These are phyloP conservation scores for Mycena epipterygia DNA, from an alignment of 768 basidiomycete genomes.

Conservation along the genomic window DNA sequence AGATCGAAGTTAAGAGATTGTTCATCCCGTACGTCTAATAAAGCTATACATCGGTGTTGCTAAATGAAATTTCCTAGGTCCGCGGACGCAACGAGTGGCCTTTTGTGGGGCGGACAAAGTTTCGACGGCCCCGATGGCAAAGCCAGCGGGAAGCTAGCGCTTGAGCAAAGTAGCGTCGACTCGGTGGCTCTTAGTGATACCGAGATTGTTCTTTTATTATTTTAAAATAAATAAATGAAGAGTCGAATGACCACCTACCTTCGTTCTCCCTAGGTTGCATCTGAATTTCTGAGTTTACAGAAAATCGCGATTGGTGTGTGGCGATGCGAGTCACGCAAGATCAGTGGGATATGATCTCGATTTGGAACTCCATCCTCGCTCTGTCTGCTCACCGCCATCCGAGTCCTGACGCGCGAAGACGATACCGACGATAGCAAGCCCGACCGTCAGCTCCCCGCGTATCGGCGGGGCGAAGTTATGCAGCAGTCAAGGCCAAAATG, in stretches of 20 bases:
- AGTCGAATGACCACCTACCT: no score
- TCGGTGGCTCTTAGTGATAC: conserved; percentile 22
- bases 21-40: conserved; percentile 26
- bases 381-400: not conserved
- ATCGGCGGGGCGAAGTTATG: conserved; percentile 78
- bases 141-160: conserved; percentile 17
- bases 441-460: conserved; percentile 60
- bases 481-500: conserved; percentile 70
- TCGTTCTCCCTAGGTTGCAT: not conserved
- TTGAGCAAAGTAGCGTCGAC: not conserved
- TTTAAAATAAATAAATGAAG: no score
- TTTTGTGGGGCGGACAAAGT: conserved; percentile 54
- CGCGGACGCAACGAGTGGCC: conserved; percentile 45
- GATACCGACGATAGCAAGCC: conserved; percentile 40
- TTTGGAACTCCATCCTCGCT: not conserved
- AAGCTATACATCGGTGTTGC: not conserved
- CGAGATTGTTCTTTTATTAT: conserved; percentile 24
- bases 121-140: conserved; percentile 49
- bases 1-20: conserved; percentile 19
- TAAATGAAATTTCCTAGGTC: conserved; percentile 22
- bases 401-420: conserved; percentile 27
- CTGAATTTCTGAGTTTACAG: not conserved
- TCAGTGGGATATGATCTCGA: not conserved
- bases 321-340: not conserved
- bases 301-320: no score